Evolutionary conservation across 768 basidiomycete species (phyloP).

Genomic region (Hericium rajendrae): DNA sequence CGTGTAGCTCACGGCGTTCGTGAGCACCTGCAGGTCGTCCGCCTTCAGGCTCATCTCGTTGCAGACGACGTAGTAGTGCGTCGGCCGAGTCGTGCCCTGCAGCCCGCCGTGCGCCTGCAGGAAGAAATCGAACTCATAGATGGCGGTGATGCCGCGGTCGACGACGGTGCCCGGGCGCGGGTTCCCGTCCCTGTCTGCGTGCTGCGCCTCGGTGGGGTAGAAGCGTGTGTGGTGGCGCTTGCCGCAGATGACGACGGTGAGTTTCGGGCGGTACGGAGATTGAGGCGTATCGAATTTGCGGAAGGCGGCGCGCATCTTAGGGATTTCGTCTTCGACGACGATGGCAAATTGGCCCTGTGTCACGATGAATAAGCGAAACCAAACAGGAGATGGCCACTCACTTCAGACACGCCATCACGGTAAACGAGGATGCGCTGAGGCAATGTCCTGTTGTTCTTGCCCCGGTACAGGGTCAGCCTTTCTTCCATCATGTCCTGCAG

Average conservation of each 20-base stretch:
- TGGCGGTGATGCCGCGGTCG: constrained; percentile 42
- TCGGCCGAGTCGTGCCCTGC: constrained; percentile 39
- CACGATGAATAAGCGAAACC: background rate
- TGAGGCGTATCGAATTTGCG: constrained; percentile 26
- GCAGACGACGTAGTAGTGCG: constrained; percentile 46
- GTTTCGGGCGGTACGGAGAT: constrained; percentile 32
- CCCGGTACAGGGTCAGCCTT: constrained; percentile 31
- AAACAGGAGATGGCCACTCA: constrained; percentile 17
- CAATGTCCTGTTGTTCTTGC: constrained; percentile 25
- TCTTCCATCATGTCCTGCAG: constrained; percentile 39
- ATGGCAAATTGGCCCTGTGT: constrained; percentile 38
- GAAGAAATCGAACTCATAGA: constrained; percentile 49
- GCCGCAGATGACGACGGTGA: constrained; percentile 46
- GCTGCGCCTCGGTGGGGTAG: constrained; percentile 36
- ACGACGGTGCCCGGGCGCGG: constrained; percentile 45
- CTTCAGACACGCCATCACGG: constrained; percentile 76
- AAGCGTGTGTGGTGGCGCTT: constrained; percentile 53
- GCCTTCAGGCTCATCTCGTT: constrained; percentile 43
- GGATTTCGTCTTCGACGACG: constrained; percentile 35
- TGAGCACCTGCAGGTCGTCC: constrained; percentile 44
- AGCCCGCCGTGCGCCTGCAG: constrained; percentile 42
- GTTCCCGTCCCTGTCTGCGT: constrained; percentile 38
- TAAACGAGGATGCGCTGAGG: constrained; percentile 44
- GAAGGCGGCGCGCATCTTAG: constrained; percentile 35
- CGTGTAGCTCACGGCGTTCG: constrained; percentile 44